These are phyloP conservation scores for Pythium dissimile DNA, from an alignment of 352 stramenopile species.

Conservation along the genomic window DNA sequence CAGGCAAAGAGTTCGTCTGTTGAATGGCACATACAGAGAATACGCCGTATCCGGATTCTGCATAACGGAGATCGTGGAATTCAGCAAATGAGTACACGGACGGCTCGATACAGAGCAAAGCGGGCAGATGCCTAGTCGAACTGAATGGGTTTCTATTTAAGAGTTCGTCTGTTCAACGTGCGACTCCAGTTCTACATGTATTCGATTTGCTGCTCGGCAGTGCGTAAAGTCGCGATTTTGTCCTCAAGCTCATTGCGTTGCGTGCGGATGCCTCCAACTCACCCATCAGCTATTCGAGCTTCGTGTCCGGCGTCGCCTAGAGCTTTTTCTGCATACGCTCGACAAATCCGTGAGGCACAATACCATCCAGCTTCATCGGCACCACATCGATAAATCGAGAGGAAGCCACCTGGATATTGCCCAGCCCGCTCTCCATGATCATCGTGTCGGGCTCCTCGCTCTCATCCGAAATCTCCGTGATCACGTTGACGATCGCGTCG, in stretches of 20 bases:
- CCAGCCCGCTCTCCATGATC: conserved; percentile 17
- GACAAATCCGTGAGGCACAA: conserved; percentile 27
- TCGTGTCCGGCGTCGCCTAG: conserved; percentile 31
- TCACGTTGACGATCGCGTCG: conserved; percentile 7
- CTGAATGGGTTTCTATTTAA: too few relatives aligned
- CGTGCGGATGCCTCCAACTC: conserved; percentile 28
- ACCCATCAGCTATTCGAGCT: conserved; percentile 30
- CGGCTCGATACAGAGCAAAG: too few relatives aligned
- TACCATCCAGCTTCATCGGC: conserved; percentile 17
- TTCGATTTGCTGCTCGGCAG: conserved; percentile 35
- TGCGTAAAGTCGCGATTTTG: conserved; percentile 26
- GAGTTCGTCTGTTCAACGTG: too few relatives aligned
- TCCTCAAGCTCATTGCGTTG: conserved; percentile 24
- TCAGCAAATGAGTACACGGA: too few relatives aligned
- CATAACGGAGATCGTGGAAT: too few relatives aligned
- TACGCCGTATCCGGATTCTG: too few relatives aligned
- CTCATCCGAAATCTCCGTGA: conserved; percentile 11
- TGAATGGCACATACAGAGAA: too few relatives aligned
- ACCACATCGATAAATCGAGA: conserved; percentile 18
- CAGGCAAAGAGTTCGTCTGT: too few relatives aligned
- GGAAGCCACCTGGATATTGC: conserved; percentile 10
- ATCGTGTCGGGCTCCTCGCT: conserved; percentile 24
- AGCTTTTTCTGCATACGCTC: conserved; percentile 31
- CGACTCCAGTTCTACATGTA: too few relatives aligned
- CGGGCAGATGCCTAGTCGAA: too few relatives aligned